Percentiles rank a stretch among this genome's conserved stretches.
Evolutionary conservation across 352 stramenopile species (phyloP).

Genomic region (Paralagenidium karlingii): DNA sequence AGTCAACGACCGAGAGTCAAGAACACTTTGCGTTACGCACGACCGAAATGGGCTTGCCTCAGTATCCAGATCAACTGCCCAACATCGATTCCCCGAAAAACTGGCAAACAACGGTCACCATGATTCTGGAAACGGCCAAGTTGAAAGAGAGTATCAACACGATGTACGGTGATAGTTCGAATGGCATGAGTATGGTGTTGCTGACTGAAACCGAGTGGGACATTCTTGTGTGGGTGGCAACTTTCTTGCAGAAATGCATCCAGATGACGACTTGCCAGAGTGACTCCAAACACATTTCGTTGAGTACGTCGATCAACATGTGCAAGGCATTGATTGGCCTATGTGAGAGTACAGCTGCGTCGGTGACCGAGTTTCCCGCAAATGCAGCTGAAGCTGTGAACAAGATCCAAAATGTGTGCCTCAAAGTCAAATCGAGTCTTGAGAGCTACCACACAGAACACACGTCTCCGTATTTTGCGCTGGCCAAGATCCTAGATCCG

Average conservation of each 20-base stretch:
- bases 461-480: constrained; percentile 50
- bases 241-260: constrained; percentile 67
- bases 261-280: constrained; percentile 69
- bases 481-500: constrained; percentile 66
- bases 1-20: constrained; percentile 55
- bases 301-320: constrained; percentile 70
- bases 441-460: constrained; percentile 59
- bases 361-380: constrained; percentile 38
- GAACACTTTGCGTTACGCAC: constrained; percentile 61
- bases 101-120: constrained; percentile 52
- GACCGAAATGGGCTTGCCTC: constrained; percentile 40
- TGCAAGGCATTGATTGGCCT: constrained; percentile 69
- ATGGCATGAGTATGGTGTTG: constrained; percentile 62
- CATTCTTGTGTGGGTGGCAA: constrained; percentile 51
- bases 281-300: constrained; percentile 62
- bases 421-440: constrained; percentile 60
- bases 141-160: constrained; percentile 64
- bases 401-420: constrained; percentile 62
- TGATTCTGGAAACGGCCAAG: constrained; percentile 69
- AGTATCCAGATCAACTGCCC: constrained; percentile 42
- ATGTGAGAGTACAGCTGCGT: constrained; percentile 53
- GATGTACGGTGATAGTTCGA: constrained; percentile 45
- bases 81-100: constrained; percentile 60
- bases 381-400: constrained; percentile 13
- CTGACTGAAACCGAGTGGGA: constrained; percentile 73